These are phyloP conservation scores for Colletotrichum sp. DNA, from an alignment of 2,329 filamentous ascomycete species.

Conservation along the genomic window DNA sequence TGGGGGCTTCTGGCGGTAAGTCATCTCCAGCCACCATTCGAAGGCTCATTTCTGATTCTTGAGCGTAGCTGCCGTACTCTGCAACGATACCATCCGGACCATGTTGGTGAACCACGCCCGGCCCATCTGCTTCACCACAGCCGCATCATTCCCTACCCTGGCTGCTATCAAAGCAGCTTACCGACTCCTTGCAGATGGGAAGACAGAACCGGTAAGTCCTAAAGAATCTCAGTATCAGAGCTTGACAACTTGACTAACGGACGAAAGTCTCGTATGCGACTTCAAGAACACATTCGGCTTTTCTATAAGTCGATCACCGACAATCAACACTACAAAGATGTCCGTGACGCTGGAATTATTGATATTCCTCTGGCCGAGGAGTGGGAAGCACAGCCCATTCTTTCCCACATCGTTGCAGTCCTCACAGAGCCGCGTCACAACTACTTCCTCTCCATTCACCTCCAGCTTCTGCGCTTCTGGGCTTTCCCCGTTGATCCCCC, in stretches of 20 bases:
- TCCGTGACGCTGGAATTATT: slow-evolving; percentile 29
- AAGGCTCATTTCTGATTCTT: background rate
- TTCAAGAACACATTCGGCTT: background rate
- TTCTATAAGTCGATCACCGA: slow-evolving; percentile 30
- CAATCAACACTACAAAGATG: slow-evolving; percentile 27
- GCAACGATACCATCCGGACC: slow-evolving; percentile 21
- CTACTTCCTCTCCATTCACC: slow-evolving; percentile 28
- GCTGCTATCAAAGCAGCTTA: slow-evolving; percentile 25
- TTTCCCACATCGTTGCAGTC: slow-evolving; percentile 34
- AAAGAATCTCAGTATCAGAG: too few relatives aligned
- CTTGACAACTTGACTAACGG: background rate
- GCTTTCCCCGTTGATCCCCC: slow-evolving; percentile 39
- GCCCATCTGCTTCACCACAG: slow-evolving; percentile 23
- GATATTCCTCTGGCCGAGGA: slow-evolving; percentile 30
- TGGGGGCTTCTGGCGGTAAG: slow-evolving; percentile 40
- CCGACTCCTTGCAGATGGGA: slow-evolving; percentile 17
- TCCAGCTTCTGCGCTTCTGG: slow-evolving; percentile 23
- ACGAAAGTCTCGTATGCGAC: background rate
- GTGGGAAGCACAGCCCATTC: slow-evolving; percentile 25
- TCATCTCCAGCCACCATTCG: background rate
- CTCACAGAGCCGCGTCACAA: slow-evolving; percentile 28
- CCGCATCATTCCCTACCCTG: slow-evolving; percentile 25
- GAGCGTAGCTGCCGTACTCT: slow-evolving; percentile 23
- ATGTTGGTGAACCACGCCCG: slow-evolving; percentile 25
- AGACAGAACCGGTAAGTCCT: background rate